A percentile compares a stretch with the other conserved stretches of the same genome.
phyloP scores from a whole-genome alignment of 306 rosid species.

The Quercus variabilis region DNA sequence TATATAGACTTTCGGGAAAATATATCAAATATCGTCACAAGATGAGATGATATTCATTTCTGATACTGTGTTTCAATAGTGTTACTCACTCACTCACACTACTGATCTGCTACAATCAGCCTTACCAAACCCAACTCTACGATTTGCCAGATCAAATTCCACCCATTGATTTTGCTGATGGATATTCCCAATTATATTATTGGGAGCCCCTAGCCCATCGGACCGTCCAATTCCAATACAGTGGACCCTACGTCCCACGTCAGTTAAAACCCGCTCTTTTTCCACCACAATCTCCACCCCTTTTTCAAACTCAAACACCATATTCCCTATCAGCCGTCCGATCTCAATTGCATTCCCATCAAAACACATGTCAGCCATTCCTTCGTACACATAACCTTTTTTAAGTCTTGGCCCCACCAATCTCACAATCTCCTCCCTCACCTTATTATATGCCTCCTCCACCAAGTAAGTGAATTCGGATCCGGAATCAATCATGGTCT shows the following conservation, averaged over 20 bases:
- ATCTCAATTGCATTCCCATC: conserved; percentile 33
- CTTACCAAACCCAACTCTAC: conserved; percentile 65
- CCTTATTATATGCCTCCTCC: conserved; percentile 65
- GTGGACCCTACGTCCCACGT: conserved; percentile 70
- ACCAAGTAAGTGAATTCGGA: conserved; percentile 66
- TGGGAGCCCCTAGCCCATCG: conserved; percentile 54
- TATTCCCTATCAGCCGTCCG: conserved; percentile 61
- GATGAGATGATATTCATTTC: too few species aligned
- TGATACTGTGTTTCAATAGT: too few species aligned
- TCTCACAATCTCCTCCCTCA: conserved; percentile 52
- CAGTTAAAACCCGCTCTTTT: conserved; percentile 46
- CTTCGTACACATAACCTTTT: conserved; percentile 64
- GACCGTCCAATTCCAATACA: conserved; percentile 85
- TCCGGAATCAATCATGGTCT: conserved; percentile 87
- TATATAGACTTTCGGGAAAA: conserved; percentile 10
- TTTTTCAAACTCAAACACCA: conserved; percentile 63
- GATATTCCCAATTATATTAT: conserved; percentile 76
- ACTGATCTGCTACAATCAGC: conserved; percentile 59
- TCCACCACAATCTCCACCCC: conserved; percentile 66
- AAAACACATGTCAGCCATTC: conserved; percentile 68
- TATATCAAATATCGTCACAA: neutral
- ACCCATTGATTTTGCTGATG: conserved; percentile 90
- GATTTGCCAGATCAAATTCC: conserved; percentile 65
- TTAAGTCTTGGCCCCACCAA: conserved; percentile 52
- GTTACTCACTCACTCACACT: neutral